These are phyloP conservation scores for Euphorbia pulcherrima DNA, from an alignment of 345 rosid genomes.

Conservation along the genomic window DNA sequence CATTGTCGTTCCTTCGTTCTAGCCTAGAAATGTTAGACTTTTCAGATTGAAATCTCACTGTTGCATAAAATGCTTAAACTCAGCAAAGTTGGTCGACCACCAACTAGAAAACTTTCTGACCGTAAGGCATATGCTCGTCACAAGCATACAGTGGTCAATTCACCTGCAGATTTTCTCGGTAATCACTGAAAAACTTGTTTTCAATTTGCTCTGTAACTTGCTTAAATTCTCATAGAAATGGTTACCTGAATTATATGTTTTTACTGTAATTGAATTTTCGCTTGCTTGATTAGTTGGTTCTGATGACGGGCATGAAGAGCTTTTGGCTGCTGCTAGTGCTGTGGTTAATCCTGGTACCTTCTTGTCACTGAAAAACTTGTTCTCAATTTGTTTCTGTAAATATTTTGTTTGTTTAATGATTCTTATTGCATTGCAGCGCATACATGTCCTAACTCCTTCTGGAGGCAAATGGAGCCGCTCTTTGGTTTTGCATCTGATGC, in stretches of 20 bases:
- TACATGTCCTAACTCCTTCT: constrained; percentile 48
- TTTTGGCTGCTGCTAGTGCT: constrained; percentile 74
- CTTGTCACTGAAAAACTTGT: constrained; percentile 11
- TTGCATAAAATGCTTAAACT: constrained; percentile 29
- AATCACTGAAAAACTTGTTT: too few relatives aligned
- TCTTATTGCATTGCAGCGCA: constrained; percentile 50
- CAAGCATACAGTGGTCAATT: constrained; percentile 48
- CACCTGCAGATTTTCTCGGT: constrained; percentile 78
- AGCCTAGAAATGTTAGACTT: background rate
- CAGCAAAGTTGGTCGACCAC: constrained; percentile 93
- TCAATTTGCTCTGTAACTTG: too few relatives aligned
- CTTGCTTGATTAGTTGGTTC: constrained; percentile 54
- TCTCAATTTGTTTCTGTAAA: constrained; percentile 13
- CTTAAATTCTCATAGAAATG: constrained; percentile 17
- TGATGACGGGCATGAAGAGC: constrained; percentile 79
- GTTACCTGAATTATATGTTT: constrained; percentile 10
- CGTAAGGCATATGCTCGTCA: constrained; percentile 79
- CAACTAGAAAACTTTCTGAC: constrained; percentile 84
- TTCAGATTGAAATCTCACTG: constrained; percentile 20
- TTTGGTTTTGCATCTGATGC: constrained; percentile 66
- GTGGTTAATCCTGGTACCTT: constrained; percentile 58
- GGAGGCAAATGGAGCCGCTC: constrained; percentile 80
- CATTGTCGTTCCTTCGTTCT: constrained; percentile 2
- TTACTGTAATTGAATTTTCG: constrained; percentile 21
- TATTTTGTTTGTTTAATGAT: constrained; percentile 24